Evolutionary conservation across 2,329 filamentous ascomycete genomes (phyloP).

Genomic region (Penicillium hordei): DNA sequence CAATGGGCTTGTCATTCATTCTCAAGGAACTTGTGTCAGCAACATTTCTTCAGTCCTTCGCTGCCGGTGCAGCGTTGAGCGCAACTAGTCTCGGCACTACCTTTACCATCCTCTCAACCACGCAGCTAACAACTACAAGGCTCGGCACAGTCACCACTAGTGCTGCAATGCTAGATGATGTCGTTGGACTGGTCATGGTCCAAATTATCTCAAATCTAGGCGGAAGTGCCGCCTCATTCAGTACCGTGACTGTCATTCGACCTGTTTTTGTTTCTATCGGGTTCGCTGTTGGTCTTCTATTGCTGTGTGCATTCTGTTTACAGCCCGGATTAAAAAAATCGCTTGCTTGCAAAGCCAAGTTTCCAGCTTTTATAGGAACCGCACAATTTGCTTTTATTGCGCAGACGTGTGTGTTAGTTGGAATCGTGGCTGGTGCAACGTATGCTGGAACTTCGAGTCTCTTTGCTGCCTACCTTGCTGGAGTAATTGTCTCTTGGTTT

Average conservation of each 20-base stretch:
- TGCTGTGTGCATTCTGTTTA: slow-evolving; percentile 29
- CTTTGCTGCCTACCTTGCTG: slow-evolving; percentile 60
- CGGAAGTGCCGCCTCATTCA: slow-evolving; percentile 33
- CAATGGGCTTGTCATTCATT: slow-evolving; percentile 66
- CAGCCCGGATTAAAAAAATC: slow-evolving; percentile 12
- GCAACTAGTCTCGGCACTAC: slow-evolving; percentile 74
- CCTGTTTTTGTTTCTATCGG: slow-evolving; percentile 53
- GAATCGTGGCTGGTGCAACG: slow-evolving; percentile 49
- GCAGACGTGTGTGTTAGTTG: slow-evolving; percentile 49
- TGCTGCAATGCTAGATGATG: slow-evolving; percentile 24
- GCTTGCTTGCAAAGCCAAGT: neutral
- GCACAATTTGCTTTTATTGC: slow-evolving; percentile 38
- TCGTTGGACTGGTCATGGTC: slow-evolving; percentile 68
- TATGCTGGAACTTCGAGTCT: slow-evolving; percentile 58
- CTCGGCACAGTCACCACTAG: slow-evolving; percentile 62
- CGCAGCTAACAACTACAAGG: slow-evolving; percentile 54
- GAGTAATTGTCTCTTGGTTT: slow-evolving; percentile 53
- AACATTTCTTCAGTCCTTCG: slow-evolving; percentile 63
- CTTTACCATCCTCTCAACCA: slow-evolving; percentile 64
- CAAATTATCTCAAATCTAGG: slow-evolving; percentile 70
- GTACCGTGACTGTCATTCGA: slow-evolving; percentile 47
- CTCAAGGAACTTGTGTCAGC: slow-evolving; percentile 53
- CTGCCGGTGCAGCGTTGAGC: slow-evolving; percentile 70
- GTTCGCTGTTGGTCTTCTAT: slow-evolving; percentile 29
- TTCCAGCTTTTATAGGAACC: slow-evolving; percentile 13